Evolutionary conservation across 306 rosid genomes (phyloP), one percentile per base, ranked within the genome.

Genomic region (Fragaria vesca): DNA sequence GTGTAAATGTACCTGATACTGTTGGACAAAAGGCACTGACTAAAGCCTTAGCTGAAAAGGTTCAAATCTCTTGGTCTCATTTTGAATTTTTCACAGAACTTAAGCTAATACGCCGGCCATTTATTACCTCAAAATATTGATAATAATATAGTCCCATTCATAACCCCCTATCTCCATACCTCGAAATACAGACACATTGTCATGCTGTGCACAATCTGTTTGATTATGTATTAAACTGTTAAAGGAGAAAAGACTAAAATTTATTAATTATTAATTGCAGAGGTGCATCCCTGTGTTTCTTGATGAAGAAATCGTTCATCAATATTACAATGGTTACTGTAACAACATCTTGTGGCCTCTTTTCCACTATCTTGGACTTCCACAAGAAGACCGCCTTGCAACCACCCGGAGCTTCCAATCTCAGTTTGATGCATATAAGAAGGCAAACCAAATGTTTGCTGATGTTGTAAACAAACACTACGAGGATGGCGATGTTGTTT

Each of bases 321-420:
- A 95, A 77, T 95, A 95, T 82, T 95, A 95, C 80, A 95, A 95
- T 80, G 98, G 98, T 71, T 95, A 95, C 61, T 95, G 98, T 78
- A 95, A 92, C 96, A 95, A 95, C 86, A 91, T 95, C 78, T 86
- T 95, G 76, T 95, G 98, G 98, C 97, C 98, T 62, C 92, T 94
- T 63, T 92, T 92, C 81, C 98, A 94, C 82, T 94, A 94, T 81
- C 97, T 94, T 71, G 90, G 90, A 32, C 97, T 94, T 82, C 98
- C 98, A 73, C 97, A 95, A 79, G 98, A 95, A 85, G 98, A 92
- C 76, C 86, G 97, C 65, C 98, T 95, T 72, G 97, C 97, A 71
- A 95, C 98, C 47, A 95, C 98, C 2, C 90, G 97, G 1, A 89
- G 92, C 80, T 95, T 95, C 85, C 97, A 95, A 86, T 89, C 97